Percentiles rank a stretch among this genome's conserved stretches.
Evolutionary conservation across 306 rosid species (phyloP).

Genomic region (Casuarina glauca): DNA sequence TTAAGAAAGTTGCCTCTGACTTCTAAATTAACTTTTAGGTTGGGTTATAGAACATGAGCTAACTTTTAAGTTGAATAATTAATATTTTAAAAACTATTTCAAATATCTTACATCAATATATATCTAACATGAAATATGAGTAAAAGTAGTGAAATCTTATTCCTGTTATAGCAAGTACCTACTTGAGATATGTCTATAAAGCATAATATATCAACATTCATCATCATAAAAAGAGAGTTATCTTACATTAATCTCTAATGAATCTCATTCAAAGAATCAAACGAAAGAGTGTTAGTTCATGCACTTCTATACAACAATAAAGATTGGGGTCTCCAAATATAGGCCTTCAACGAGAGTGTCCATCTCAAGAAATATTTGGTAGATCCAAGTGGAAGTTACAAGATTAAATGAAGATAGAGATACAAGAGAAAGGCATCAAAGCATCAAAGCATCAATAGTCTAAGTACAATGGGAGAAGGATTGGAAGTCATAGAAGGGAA

Average conservation of each 20-base stretch:
- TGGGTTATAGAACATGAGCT: no score
- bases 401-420: slow-evolving; percentile 17
- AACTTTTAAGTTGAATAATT: no score
- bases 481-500: no score
- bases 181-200: not conserved
- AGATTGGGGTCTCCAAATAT: slow-evolving; percentile 60
- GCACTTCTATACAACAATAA: slow-evolving; percentile 71
- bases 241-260: slow-evolving; percentile 75
- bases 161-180: not conserved
- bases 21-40: no score
- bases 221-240: slow-evolving; percentile 6
- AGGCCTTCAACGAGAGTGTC: slow-evolving; percentile 69
- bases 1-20: no score
- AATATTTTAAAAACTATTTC: no score
- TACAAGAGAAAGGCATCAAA: not conserved
- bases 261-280: slow-evolving; percentile 80
- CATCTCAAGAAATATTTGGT: slow-evolving; percentile 80
- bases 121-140: not conserved
- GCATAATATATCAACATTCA: not conserved
- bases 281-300: slow-evolving; percentile 79
- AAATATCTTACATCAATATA: not conserved
- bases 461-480: no score
- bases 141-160: not conserved
- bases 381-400: slow-evolving; percentile 22
- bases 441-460: slow-evolving; percentile 3